These are phyloP conservation scores for Chaetothyriales sp. DNA, from an alignment of 2,329 filamentous ascomycete species.

Conservation along the genomic window DNA sequence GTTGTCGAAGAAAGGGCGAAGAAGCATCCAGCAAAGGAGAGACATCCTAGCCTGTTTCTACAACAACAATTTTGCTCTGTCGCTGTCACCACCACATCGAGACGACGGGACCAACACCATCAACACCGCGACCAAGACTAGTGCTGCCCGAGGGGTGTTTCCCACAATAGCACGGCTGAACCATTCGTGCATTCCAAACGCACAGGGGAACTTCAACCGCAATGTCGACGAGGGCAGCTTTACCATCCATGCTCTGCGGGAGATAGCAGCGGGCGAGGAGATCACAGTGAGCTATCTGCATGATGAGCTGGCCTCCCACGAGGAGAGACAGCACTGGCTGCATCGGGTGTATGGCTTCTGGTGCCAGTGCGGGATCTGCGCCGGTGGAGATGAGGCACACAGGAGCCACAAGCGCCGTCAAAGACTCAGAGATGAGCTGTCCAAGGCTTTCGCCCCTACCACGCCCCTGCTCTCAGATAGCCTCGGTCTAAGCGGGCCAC, in stretches of 20 bases:
- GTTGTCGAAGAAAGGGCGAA: not conserved
- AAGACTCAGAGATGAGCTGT: not conserved
- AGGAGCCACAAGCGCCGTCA: not conserved
- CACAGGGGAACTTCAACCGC: not conserved
- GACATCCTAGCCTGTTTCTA: not conserved
- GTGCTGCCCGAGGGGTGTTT: not conserved
- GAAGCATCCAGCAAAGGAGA: not conserved
- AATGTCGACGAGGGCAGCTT: not conserved
- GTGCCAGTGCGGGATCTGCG: not conserved
- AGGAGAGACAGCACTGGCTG: not conserved
- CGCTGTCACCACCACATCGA: not conserved
- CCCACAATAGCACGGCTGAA: not conserved
- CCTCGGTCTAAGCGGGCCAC: not conserved
- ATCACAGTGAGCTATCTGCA: not conserved
- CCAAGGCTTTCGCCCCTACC: not conserved
- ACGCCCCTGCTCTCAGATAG: not conserved
- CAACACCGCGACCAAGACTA: too few species aligned
- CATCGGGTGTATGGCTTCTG: not conserved
- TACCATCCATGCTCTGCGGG: not conserved
- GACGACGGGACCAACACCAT: not conserved
- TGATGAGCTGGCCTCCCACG: not conserved
- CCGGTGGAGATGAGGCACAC: not conserved
- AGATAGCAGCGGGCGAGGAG: not conserved
- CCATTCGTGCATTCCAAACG: not conserved
- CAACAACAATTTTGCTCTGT: not conserved